Evolutionary conservation across 192 early-diverging fungal species (phyloP).

Genomic region (Backusella westeae): DNA sequence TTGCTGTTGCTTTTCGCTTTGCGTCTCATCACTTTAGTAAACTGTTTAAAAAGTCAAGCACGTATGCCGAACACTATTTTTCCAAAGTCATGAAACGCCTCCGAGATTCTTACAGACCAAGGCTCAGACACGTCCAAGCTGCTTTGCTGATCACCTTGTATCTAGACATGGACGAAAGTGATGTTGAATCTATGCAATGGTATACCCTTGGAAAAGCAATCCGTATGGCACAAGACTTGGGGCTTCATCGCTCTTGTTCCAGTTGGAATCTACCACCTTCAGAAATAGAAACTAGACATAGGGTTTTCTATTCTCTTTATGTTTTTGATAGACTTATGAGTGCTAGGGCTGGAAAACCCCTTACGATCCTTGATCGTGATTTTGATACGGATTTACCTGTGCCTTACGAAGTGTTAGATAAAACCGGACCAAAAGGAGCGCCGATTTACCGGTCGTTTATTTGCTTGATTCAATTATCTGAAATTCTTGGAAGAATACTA

Average conservation of each 20-base stretch:
- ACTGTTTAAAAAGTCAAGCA: not conserved
- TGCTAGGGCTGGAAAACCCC: conserved; percentile 49
- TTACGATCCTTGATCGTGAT: conserved; percentile 45
- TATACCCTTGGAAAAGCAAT: conserved; percentile 43
- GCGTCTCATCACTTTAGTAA: conserved; percentile 9
- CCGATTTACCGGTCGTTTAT: conserved; percentile 41
- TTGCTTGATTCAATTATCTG: conserved; percentile 45
- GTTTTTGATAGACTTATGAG: conserved; percentile 37
- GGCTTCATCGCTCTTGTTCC: conserved; percentile 52
- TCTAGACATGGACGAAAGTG: conserved; percentile 30
- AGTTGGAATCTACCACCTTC: conserved; percentile 48
- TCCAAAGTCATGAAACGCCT: conserved; percentile 20
- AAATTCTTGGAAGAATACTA: conserved; percentile 49
- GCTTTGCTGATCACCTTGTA: conserved; percentile 30
- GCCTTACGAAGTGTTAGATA: conserved; percentile 32
- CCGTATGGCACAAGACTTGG: conserved; percentile 60
- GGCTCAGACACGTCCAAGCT: conserved; percentile 25
- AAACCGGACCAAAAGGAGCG: not conserved
- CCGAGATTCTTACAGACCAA: not conserved
- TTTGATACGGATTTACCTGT: conserved; percentile 33
- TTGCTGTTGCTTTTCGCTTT: conserved; percentile 26
- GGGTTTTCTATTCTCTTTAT: conserved; percentile 30
- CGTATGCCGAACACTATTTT: conserved; percentile 13
- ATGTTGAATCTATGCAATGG: conserved; percentile 34
- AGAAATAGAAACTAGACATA: conserved; percentile 49